Conservation (phyloP, 768 basidiomycete genomes). For the Lactifluus piperatus region DNA sequence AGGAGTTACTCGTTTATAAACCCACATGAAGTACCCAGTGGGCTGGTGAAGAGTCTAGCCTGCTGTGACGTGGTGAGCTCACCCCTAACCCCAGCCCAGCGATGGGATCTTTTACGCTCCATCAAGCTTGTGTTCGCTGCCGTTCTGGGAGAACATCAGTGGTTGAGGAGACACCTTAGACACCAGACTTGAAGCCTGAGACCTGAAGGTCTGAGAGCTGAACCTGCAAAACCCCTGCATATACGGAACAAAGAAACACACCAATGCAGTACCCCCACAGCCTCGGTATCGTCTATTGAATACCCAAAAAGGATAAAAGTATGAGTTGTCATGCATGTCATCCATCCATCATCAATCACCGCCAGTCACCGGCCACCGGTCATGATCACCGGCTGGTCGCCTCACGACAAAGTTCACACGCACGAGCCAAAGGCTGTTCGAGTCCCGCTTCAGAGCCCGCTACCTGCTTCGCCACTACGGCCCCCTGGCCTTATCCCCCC, state of each 20-base stretch:
- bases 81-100: conserved; percentile 13
- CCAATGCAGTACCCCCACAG: not conserved
- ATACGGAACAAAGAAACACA: not conserved
- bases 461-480: conserved; percentile 12
- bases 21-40: not conserved
- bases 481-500: conserved; percentile 7
- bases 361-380: not conserved
- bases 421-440: conserved; percentile 19
- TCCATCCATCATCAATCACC: not conserved
- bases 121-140: not conserved
- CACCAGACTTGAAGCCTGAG: not conserved
- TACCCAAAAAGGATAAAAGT: not conserved
- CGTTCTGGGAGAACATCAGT: not conserved
- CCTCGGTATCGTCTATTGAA: not conserved
- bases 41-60: conserved; percentile 8
- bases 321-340: conserved; percentile 2
- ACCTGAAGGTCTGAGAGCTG: too few species aligned
- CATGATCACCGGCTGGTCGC: conserved; percentile 3
- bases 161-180: too few species aligned
- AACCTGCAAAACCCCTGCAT: not conserved
- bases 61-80: conserved; percentile 2
- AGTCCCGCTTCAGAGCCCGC: conserved; percentile 21
- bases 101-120: not conserved
- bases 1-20: conserved; percentile 2
- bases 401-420: conserved; percentile 18